phyloP scores from a whole-genome alignment of 139 green algal genomes.

The Diplosphaera chodatii region DNA sequence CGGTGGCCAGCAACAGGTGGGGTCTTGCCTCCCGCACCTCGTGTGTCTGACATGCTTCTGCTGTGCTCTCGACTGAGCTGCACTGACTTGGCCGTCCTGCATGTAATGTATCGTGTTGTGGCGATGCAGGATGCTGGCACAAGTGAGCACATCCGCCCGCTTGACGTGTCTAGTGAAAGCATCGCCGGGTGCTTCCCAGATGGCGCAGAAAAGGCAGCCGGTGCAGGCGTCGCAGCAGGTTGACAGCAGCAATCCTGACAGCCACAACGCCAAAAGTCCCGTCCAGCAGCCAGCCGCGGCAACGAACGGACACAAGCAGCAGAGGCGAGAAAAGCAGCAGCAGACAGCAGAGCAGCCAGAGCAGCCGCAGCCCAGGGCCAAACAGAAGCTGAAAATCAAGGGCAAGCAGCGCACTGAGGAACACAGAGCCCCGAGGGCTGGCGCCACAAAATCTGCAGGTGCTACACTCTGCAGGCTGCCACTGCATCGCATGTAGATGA shows the following conservation, averaged over 20 bases:
- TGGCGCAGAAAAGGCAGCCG: neutral
- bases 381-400: neutral
- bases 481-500: no score
- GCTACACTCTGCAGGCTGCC: no score
- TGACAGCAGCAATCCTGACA: neutral
- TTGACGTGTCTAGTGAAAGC: neutral
- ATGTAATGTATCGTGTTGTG: no score
- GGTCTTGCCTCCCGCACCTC: no score
- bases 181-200: neutral
- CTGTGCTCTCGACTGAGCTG: no score
- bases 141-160: constrained; percentile 1
- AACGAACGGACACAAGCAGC: no score
- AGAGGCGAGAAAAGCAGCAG: neutral
- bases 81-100: no score
- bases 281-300: no score
- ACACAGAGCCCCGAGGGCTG: neutral
- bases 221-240: neutral
- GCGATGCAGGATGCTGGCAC: neutral
- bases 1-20: neutral
- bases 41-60: no score
- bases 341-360: neutral
- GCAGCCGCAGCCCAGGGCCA: neutral
- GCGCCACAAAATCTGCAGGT: no score
- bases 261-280: no score
- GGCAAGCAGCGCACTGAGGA: neutral